phyloP scores from a whole-genome alignment of 139 green algal species.

The Closterium sp. region DNA sequence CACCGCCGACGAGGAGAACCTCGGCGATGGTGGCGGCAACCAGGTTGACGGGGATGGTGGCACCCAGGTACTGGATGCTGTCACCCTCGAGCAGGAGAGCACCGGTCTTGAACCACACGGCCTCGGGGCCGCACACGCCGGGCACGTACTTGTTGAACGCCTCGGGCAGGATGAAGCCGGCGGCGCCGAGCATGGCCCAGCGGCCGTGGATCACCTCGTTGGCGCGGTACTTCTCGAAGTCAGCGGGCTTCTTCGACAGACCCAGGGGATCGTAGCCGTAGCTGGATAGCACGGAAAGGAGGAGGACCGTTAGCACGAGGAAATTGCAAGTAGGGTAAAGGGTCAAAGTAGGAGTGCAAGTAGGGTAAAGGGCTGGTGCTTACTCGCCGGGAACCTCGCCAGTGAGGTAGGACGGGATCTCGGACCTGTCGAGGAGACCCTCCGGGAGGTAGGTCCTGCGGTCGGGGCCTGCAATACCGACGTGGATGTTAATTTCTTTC shows the following conservation, averaged over 20 bases:
- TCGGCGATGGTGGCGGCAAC: slow-evolving; percentile 37
- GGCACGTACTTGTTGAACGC: slow-evolving; percentile 49
- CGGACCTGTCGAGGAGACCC: slow-evolving; percentile 39
- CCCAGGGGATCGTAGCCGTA: slow-evolving; percentile 52
- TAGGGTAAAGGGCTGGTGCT: slow-evolving; percentile 1
- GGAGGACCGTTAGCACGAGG: background rate
- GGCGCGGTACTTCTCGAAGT: slow-evolving; percentile 79
- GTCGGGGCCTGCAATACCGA: slow-evolving; percentile 37
- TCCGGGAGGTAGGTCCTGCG: slow-evolving; percentile 44
- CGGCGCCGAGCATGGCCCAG: slow-evolving; percentile 75
- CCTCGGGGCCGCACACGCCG: slow-evolving; percentile 35
- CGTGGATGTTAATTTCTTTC: background rate
- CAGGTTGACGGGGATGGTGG: slow-evolving; percentile 45
- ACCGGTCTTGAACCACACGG: slow-evolving; percentile 53
- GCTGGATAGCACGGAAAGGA: background rate
- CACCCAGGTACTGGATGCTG: slow-evolving; percentile 46
- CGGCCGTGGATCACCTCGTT: slow-evolving; percentile 95
- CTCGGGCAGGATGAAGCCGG: slow-evolving; percentile 46
- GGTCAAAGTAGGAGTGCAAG: background rate
- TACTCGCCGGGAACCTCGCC: slow-evolving; percentile 51
- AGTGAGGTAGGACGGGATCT: slow-evolving; percentile 48
- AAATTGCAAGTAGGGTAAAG: background rate
- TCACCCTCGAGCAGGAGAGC: slow-evolving; percentile 48
- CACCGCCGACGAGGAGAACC: slow-evolving; percentile 61
- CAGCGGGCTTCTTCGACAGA: slow-evolving; percentile 39